A percentile compares a stretch with the other conserved stretches of the same genome.
Conservation (phyloP, 805 yeast genomes). For the Wickerhamia fluorescens region DNA sequence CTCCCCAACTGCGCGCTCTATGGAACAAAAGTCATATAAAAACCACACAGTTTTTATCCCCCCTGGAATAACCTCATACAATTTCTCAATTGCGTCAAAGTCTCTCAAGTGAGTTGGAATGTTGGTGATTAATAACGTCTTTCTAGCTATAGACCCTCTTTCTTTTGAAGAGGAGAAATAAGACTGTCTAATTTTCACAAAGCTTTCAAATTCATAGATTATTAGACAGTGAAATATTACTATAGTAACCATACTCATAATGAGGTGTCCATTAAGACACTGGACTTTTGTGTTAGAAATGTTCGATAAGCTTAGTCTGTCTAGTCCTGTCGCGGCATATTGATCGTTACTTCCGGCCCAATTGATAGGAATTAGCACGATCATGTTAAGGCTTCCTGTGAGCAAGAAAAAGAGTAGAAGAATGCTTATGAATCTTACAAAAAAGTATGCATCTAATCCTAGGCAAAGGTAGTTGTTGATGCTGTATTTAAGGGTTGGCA, state of each 20-base stretch:
- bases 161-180: constrained; percentile 26
- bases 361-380: constrained; percentile 62
- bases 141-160: constrained; percentile 17
- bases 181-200: constrained; percentile 42
- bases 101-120: constrained; percentile 33
- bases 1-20: constrained; percentile 11
- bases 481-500: constrained; percentile 32
- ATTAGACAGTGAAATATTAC: constrained; percentile 51
- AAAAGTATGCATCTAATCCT: constrained; percentile 74
- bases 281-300: constrained; percentile 46
- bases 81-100: constrained; percentile 14
- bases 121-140: constrained; percentile 37
- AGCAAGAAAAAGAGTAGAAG: constrained; percentile 44
- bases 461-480: constrained; percentile 39
- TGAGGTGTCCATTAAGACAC: constrained; percentile 55
- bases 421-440: constrained; percentile 53
- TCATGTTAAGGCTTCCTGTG: constrained; percentile 47
- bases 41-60: constrained; percentile 56
- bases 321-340: constrained; percentile 45
- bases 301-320: constrained; percentile 64
- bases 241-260: constrained; percentile 49
- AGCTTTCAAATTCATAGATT: constrained; percentile 46
- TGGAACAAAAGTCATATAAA: constrained; percentile 27
- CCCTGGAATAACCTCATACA: constrained; percentile 42
- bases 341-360: constrained; percentile 27